Evolutionary conservation across 2,329 filamentous ascomycete genomes (phyloP), one percentile per base, ranked within the genome.

Genomic region (Colletotrichum abscissum): DNA sequence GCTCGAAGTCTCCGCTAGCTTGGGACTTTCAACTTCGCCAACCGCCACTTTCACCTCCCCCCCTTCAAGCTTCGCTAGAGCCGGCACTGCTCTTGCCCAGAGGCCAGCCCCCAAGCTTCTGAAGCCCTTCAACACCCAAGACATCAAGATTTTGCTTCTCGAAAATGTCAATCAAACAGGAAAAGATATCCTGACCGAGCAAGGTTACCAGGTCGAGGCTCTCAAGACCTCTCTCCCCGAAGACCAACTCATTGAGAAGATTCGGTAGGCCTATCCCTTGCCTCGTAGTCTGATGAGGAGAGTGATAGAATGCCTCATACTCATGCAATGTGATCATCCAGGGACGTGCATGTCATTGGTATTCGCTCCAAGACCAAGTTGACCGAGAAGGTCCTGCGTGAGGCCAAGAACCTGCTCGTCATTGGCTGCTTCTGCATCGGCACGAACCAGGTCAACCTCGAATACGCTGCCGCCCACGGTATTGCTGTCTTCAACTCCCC

Each of bases 401-500:
- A 97, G 82, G 97, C 97, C 68, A 97, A 95, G 86, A 97, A 98
- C 82, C 89, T 99, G 67, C 93, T 98, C 72, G 97, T 98, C 75
- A 91, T 98, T 78, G 97, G 97, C 74, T 99, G 97, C 87, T 99
- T 99, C 89, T 99, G 97, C 84, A 99, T 99, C 79, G 97, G 97
- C 76, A 99, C 97, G 70, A 98, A 97, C 86, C 95, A 97, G 83
- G 95, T 98, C 76, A 93, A 97, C 81, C 91, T 97, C 73, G 90
- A 94, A 74, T 96, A 91, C 80, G 95, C 95, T 35, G 95, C 95
- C 60, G 88, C 89, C 77, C 91, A 94, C 80, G 95, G 97, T 77
- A 98, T 98, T 81, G 95, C 95, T 46, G 97, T 99, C 76, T 99
- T 99, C 91, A 99, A 99, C 86, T 98, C 97, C 58, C 97, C 97